Conservation (phyloP, 495 filamentous ascomycete species). For the Aspergillus panamensis region DNA sequence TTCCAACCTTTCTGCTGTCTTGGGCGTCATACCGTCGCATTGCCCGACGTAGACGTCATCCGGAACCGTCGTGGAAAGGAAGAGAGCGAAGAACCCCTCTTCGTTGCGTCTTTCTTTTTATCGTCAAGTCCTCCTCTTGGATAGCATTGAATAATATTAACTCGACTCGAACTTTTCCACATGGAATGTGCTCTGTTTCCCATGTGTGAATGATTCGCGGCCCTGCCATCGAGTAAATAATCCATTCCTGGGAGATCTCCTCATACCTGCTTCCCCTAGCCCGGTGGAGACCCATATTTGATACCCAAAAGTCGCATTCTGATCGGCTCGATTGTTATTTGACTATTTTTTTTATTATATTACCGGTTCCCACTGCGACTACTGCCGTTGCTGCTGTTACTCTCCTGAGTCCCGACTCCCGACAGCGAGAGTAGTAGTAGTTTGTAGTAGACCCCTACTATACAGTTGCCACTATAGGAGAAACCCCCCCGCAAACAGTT, state of each 20-base stretch:
- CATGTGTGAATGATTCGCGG: not conserved
- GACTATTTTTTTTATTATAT: constrained; percentile 5
- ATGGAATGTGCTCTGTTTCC: not conserved
- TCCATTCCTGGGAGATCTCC: not conserved
- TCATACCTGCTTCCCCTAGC: constrained; percentile 7
- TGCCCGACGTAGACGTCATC: constrained; percentile 31
- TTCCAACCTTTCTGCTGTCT: constrained; percentile 12
- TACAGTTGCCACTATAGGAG: constrained; percentile 3
- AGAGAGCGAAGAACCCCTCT: constrained; percentile 13
- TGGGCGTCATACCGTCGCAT: constrained; percentile 28
- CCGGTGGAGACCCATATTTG: constrained; percentile 14
- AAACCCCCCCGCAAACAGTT: constrained; percentile 25
- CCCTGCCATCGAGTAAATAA: not conserved
- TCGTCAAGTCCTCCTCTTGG: not conserved
- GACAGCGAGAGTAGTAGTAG: constrained; percentile 8
- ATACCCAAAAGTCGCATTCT: constrained; percentile 11
- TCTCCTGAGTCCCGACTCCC: too few species aligned
- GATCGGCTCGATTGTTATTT: constrained; percentile 9
- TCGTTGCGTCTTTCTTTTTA: constrained; percentile 2
- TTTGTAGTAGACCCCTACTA: not conserved
- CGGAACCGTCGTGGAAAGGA: constrained; percentile 16
- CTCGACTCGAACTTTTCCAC: not conserved
- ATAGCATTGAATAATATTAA: too few species aligned
- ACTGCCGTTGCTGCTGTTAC: not conserved
- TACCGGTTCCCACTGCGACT: not conserved